A percentile compares a stretch with the other conserved stretches of the same genome.
These are phyloP conservation scores for Pisolithus orientalis DNA, from an alignment of 768 basidiomycete species.

Conservation along the genomic window DNA sequence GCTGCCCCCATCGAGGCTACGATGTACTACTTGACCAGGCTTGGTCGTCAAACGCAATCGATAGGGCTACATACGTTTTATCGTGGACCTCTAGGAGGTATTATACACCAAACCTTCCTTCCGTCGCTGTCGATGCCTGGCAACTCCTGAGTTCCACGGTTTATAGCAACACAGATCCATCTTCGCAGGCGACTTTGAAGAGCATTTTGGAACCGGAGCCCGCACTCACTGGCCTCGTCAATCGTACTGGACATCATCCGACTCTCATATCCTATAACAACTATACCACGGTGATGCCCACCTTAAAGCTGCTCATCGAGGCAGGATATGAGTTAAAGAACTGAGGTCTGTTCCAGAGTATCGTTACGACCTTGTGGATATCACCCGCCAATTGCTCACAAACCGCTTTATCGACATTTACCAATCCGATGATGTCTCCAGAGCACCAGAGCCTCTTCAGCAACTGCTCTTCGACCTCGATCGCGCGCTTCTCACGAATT, in stretches of 20 bases:
- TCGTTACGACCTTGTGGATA: constrained; percentile 33
- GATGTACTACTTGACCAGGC: no score
- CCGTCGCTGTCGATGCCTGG: constrained; percentile 29
- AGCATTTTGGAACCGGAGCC: constrained; percentile 34
- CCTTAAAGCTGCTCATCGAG: constrained; percentile 62
- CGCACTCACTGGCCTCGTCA: constrained; percentile 27
- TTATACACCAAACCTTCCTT: no score
- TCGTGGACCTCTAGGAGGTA: no score
- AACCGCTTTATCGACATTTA: constrained; percentile 33
- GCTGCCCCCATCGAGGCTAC: no score
- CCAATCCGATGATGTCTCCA: constrained; percentile 12
- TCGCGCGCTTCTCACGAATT: constrained; percentile 25
- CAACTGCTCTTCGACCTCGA: constrained; percentile 30
- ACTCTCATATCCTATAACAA: constrained; percentile 32
- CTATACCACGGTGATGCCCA: constrained; percentile 57
- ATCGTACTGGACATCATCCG: constrained; percentile 27
- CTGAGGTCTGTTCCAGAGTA: constrained; percentile 28
- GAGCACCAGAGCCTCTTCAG: constrained; percentile 23
- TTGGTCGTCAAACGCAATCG: no score
- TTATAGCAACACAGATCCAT: constrained; percentile 31
- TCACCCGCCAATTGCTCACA: constrained; percentile 33
- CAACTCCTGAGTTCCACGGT: constrained; percentile 30
- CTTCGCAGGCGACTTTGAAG: constrained; percentile 30
- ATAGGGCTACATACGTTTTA: no score
- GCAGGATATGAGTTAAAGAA: constrained; percentile 10